Conservation (phyloP, 2,329 filamentous ascomycete genomes). For the Fusarium luffae region DNA sequence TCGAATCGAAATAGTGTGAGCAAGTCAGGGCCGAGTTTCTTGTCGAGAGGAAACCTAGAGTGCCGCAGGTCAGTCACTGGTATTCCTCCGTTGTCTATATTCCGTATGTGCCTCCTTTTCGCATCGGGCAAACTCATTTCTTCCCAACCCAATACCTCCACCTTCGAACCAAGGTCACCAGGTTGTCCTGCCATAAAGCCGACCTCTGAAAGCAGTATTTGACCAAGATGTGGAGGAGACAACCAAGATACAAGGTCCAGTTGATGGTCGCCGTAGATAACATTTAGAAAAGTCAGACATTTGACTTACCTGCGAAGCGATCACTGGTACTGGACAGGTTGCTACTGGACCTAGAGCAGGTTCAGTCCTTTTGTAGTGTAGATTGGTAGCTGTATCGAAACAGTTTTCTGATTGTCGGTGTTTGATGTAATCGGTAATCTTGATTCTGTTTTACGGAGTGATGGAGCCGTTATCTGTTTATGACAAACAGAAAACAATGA, state of each 20-base stretch:
- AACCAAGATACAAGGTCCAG: background rate
- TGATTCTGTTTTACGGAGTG: background rate
- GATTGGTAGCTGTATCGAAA: background rate
- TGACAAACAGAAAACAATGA: background rate
- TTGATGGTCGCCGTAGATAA: background rate
- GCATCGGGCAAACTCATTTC: slow-evolving; percentile 7
- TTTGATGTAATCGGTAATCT: background rate
- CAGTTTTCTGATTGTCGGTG: background rate
- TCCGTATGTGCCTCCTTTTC: slow-evolving; percentile 8
- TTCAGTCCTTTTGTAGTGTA: background rate
- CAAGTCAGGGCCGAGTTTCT: slow-evolving; percentile 22
- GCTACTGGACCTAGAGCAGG: background rate
- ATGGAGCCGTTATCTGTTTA: background rate
- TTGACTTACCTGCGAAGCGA: slow-evolving; percentile 17
- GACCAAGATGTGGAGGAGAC: background rate
- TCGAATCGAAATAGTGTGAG: slow-evolving; percentile 9
- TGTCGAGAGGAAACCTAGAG: slow-evolving; percentile 18
- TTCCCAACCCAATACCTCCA: slow-evolving; percentile 3
- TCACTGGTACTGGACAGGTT: background rate
- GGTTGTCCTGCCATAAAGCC: background rate
- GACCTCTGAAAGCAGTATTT: background rate
- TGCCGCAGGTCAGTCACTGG: slow-evolving; percentile 27
- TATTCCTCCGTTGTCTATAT: slow-evolving; percentile 6
- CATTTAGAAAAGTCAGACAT: background rate
- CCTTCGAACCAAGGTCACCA: background rate